Percentiles rank a stretch among this genome's conserved stretches.
phyloP scores from a whole-genome alignment of 306 rosid genomes.

The Corylus heterophylla region DNA sequence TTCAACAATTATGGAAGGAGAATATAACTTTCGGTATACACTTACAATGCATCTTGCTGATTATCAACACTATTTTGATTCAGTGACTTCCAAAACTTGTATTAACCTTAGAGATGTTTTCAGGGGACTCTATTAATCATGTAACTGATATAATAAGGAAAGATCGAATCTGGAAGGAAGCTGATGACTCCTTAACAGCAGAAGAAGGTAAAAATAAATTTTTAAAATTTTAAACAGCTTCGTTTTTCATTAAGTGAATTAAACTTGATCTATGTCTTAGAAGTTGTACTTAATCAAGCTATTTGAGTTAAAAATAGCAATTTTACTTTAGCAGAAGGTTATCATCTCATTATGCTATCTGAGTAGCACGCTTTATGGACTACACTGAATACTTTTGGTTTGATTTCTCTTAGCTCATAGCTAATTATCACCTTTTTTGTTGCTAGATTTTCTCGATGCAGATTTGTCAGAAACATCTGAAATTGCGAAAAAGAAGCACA shows the following conservation, averaged over 20 bases:
- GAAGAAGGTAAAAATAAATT: conserved; percentile 45
- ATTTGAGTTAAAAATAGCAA: conserved; percentile 15
- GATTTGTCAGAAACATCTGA: conserved; percentile 33
- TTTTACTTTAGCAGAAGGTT: neutral
- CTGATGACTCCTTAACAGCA: conserved; percentile 35
- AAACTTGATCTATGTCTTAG: conserved; percentile 22
- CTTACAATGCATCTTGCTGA: conserved; percentile 30
- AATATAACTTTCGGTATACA: conserved; percentile 49
- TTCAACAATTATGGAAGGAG: conserved; percentile 60
- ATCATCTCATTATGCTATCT: neutral
- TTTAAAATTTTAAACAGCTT: neutral
- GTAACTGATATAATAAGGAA: conserved; percentile 27
- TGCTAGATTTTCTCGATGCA: conserved; percentile 47
- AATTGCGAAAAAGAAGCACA: conserved; percentile 25
- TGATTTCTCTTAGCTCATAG: conserved; percentile 26
- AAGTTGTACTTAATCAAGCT: neutral
- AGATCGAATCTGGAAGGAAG: conserved; percentile 39
- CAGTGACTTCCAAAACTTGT: conserved; percentile 18
- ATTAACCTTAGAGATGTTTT: conserved; percentile 30
- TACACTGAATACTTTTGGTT: conserved; percentile 24
- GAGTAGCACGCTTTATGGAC: conserved; percentile 10
- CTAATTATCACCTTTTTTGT: conserved; percentile 17
- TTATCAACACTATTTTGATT: conserved; percentile 14
- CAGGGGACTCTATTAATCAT: conserved; percentile 41
- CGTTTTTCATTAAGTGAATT: conserved; percentile 6